These are phyloP conservation scores for Hippophae tibetana DNA, from an alignment of 306 rosid species.

Conservation along the genomic window DNA sequence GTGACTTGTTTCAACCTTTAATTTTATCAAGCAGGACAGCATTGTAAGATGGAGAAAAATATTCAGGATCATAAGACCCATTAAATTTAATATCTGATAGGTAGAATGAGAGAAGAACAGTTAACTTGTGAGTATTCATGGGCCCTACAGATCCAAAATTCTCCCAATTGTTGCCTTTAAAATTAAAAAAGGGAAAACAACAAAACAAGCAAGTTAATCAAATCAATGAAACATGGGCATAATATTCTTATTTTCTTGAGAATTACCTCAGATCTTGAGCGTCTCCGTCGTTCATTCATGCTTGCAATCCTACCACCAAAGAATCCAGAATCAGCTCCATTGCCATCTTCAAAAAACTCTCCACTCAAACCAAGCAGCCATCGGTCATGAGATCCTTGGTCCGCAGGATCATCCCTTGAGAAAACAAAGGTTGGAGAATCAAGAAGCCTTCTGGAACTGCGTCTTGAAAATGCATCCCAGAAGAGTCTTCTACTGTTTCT, in stretches of 20 bases:
- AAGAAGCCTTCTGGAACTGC: conserved; percentile 70
- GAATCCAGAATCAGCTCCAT: conserved; percentile 47
- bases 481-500: conserved; percentile 74
- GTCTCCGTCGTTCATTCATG: conserved; percentile 48
- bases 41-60: not conserved
- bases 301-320: conserved; percentile 54
- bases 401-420: conserved; percentile 54
- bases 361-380: conserved; percentile 92
- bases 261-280: conserved; percentile 82
- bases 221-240: not conserved
- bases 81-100: too few relatives aligned
- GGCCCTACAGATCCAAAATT: not conserved
- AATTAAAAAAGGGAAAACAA: too few relatives aligned
- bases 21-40: not conserved
- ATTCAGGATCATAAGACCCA: too few relatives aligned
- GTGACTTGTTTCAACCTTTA: too few relatives aligned
- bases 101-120: too few relatives aligned
- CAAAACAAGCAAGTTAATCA: too few relatives aligned
- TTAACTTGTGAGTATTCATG: too few relatives aligned
- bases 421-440: conserved; percentile 67
- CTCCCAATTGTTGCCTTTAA: too few relatives aligned
- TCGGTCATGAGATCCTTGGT: conserved; percentile 59
- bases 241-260: not conserved
- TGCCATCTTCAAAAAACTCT: conserved; percentile 51
- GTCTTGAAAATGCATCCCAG: conserved; percentile 85